Base-by-base conservation (phyloP, 208 protist genomes). In the Trypanosoma avium region DNA sequence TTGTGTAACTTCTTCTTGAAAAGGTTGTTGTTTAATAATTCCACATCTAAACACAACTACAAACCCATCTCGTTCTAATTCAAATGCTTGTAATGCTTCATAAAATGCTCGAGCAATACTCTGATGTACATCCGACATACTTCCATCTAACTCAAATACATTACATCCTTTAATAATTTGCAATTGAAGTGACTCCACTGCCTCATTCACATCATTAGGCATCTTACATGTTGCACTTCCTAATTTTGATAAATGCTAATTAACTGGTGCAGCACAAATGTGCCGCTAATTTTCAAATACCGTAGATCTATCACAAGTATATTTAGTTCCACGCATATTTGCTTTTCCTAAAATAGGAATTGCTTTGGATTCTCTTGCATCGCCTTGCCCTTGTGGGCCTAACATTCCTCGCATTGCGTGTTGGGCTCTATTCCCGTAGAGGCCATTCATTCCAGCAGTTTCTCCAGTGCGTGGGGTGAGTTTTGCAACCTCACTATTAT, bases 131-230 rank as follows among this genome's bases (percentile, higher is more conserved):
- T 95, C 86, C 13, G 85, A 84, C 36, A 81, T 83, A 19, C 79
- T 77, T 47, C 83, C 84, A 62, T 92, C 86, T n/a, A 95, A 82
- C 67, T 95, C 89, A 55, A 95, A 88, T 6, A 93, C 74, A 61
- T 95, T 95, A 55, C 85, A 92, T 21, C 88, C 88, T 56, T 92
- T 92, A 63, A 95, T 95, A 32, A 95, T 86, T 60, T 95, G 88
- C 43, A 95, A 73, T 74, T 95, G 88, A 32, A 95, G 54, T 50
- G 88, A 88, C 70, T 95, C 85, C n/a, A 86, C 77, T 10, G 88
- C 82, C 61, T 95, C 88, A 55, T 69, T 75, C 10, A 90, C 61
- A 68, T 95, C 81, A 68, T 90, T 84, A 2, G 80, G 78, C 85
- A 95, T 92, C 71, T 95, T 95, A 69, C 85, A 95, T 46, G 88